Evolutionary conservation across 2,329 filamentous ascomycete genomes (phyloP).

Genomic region (Clarireedia hainanense): DNA sequence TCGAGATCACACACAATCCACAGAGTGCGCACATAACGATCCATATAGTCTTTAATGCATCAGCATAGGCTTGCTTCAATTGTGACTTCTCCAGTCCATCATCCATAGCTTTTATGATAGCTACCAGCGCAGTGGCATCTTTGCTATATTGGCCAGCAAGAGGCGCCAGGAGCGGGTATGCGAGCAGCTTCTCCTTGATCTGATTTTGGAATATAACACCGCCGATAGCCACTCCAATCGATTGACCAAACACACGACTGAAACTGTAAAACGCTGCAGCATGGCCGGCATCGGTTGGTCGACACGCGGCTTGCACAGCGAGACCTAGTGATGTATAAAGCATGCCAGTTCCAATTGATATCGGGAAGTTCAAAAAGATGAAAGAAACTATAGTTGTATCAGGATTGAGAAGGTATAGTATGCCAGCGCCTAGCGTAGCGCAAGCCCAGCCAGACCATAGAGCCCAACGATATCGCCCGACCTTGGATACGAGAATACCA

Average conservation of each 20-base stretch:
- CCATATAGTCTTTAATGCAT: constrained; percentile 47
- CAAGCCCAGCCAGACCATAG: constrained; percentile 53
- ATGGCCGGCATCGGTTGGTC: constrained; percentile 49
- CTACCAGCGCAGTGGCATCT: constrained; percentile 25
- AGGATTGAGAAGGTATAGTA: constrained; percentile 41
- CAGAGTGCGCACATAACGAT: constrained; percentile 46
- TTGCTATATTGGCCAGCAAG: constrained; percentile 23
- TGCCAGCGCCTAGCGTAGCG: constrained; percentile 49
- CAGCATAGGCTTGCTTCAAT: constrained; percentile 45
- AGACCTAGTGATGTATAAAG: constrained; percentile 57
- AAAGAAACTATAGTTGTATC: constrained; percentile 45
- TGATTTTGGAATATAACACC: constrained; percentile 65
- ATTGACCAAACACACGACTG: constrained; percentile 56
- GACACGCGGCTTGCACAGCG: constrained; percentile 53
- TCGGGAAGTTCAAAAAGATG: constrained; percentile 53
- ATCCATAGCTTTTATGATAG: constrained; percentile 23
- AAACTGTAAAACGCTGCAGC: constrained; percentile 60
- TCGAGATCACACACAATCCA: constrained; percentile 40
- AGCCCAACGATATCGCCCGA: constrained; percentile 49
- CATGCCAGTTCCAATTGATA: constrained; percentile 55
- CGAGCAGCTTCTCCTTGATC: constrained; percentile 23
- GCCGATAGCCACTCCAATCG: constrained; percentile 57
- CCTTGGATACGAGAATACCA: constrained; percentile 45
- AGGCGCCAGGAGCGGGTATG: constrained; percentile 17
- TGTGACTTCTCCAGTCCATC: constrained; percentile 33